Evolutionary conservation across 345 rosid species (phyloP).

Genomic region (Eucalyptus paniculata): DNA sequence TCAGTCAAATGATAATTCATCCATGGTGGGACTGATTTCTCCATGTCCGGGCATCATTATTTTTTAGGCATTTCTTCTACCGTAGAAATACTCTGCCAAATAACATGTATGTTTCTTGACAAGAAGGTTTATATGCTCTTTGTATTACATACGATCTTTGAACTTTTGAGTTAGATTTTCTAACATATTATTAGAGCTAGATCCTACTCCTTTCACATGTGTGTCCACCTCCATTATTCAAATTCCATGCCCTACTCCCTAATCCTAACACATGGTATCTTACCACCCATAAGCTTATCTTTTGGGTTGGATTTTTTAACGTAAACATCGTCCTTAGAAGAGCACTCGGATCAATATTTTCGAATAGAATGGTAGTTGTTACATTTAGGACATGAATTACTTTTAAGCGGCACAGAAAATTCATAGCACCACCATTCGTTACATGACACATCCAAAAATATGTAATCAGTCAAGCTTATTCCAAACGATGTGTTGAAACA

Average conservation of each 20-base stretch:
- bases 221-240: not conserved
- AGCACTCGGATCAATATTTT: fast-evolving
- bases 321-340: not conserved
- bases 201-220: not conserved
- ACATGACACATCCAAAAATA: not conserved
- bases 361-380: fast-evolving
- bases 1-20: not conserved
- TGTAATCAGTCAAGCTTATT: not conserved
- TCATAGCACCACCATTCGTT: not conserved
- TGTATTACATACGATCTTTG: fast-evolving
- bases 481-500: not conserved
- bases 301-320: not conserved
- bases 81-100: not conserved
- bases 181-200: not conserved
- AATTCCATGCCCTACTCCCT: not conserved
- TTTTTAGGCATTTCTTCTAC: not conserved
- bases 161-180: not conserved
- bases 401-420: fast-evolving
- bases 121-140: not conserved
- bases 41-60: not conserved
- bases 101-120: not conserved
- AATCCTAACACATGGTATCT: not conserved
- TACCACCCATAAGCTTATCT: not conserved
- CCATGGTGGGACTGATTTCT: not conserved
- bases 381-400: fast-evolving